Evolutionary conservation across 148 eudicot species (phyloP), one percentile per base, ranked within the genome.

Genomic region (Cornus suecica): DNA sequence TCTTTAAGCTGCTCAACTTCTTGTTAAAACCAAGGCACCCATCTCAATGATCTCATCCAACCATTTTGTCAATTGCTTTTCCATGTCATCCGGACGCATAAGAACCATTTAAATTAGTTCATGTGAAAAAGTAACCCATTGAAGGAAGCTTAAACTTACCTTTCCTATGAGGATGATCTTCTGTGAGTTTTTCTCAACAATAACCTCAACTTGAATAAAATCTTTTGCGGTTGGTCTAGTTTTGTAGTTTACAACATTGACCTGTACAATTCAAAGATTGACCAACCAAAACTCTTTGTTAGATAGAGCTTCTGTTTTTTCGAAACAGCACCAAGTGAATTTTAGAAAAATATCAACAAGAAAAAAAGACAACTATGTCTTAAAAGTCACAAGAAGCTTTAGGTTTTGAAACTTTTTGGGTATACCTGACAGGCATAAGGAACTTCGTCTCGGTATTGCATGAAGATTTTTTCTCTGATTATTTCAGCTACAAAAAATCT

Each of bases 401-500:
- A 20, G 70, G 65, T 14, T 27, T 25, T 34, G 18, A 6, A 58
- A 31, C 5, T 45, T 6, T 28, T 28, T 31, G 10, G 1, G 45
- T 68, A 54, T 76, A 91, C 99, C 97, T 95, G 99, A 73, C 92
- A 90, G 65, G 97, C 97, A 72, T 95, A 95, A 62, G 99, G 99
- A 83, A 95, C 88, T 88, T 95, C 99, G 78, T 95, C 85, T 48
- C 97, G 94, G 79, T 89, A 95, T 81, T 95, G 99, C 84, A 92
- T 78, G 71, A 92, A 95, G 77, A 95, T 95, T 86, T 95, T 95
- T 75, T 95, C 99, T 77, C 99, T 83, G 75, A 95, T 85, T 54
- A 95, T 95, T 85, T 95, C 99, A 73, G 74, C 94, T 0, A 95
- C 90, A 75, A 95, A 95, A 80, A 95, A 95, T 87, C 99, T 95